These are phyloP conservation scores for Spergularia azorica DNA, from an alignment of 179 eudicot genomes.

Conservation along the genomic window DNA sequence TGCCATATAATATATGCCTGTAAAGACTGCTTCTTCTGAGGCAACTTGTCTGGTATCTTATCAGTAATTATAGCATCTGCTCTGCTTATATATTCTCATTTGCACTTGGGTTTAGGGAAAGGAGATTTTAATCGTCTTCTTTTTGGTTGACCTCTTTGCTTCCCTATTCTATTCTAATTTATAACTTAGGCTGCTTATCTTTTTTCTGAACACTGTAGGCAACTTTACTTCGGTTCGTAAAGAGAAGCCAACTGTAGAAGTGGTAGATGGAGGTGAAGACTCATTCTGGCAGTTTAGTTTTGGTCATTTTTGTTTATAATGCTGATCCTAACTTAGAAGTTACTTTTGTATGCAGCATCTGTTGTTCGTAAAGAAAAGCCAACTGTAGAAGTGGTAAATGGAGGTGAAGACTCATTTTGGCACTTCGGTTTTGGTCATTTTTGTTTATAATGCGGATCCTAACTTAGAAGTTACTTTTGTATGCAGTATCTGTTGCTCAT, in stretches of 20 bases:
- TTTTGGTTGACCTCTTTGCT: conserved; percentile 16
- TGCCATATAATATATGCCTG: not conserved
- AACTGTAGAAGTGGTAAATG: conserved; percentile 53
- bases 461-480: conserved; percentile 15
- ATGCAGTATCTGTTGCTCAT: conserved; percentile 56
- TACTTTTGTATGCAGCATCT: conserved; percentile 40
- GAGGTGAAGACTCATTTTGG: conserved; percentile 51
- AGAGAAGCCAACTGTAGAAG: conserved; percentile 44
- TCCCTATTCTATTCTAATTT: not conserved
- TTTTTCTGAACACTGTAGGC: conserved; percentile 33
- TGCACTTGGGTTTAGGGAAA: not conserved
- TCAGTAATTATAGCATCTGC: not conserved
- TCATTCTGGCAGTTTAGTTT: conserved; percentile 15
- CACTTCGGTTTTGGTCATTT: not conserved
- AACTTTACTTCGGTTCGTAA: conserved; percentile 33
- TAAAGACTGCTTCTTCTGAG: conserved; percentile 3
- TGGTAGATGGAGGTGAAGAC: conserved; percentile 65
- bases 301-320: not conserved
- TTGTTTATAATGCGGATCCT: not conserved
- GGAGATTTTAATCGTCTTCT: not conserved
- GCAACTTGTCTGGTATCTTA: not conserved
- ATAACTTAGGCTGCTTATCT: not conserved
- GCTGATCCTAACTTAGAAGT: conserved; percentile 14
- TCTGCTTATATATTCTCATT: not conserved
- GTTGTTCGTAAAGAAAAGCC: conserved; percentile 34